Conservation (phyloP, 106 monocot species). For the Allium cepa region DNA sequence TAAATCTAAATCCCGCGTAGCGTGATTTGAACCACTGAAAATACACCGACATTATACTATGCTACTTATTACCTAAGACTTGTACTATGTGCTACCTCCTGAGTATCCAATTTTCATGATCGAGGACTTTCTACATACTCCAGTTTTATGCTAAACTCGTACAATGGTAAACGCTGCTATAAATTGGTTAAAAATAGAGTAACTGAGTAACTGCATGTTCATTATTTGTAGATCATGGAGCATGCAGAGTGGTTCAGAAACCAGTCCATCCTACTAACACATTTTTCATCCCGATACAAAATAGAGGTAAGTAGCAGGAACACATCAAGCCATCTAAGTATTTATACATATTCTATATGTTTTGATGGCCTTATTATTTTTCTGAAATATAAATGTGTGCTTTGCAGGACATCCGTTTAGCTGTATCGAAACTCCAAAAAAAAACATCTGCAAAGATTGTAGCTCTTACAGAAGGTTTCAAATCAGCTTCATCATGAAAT, state of each 20-base stretch:
- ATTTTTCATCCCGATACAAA: conserved; percentile 95
- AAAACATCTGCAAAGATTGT: conserved; percentile 66
- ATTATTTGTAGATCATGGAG: conserved; percentile 61
- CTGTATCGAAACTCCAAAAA: conserved; percentile 66
- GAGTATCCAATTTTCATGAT: too few species aligned
- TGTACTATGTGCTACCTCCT: too few species aligned
- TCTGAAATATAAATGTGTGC: not conserved
- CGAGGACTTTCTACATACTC: too few species aligned
- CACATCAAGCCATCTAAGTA: too few species aligned
- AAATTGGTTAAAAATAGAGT: not conserved
- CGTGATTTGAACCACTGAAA: too few species aligned
- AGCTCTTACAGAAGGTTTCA: conserved; percentile 95
- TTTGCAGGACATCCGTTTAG: conserved; percentile 75
- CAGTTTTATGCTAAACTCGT: not conserved
- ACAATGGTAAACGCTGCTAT: too few species aligned
- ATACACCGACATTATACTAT: too few species aligned
- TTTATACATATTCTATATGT: too few species aligned
- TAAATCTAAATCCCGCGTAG: too few species aligned
- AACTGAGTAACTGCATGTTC: too few species aligned
- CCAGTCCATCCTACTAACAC: conserved; percentile 81
- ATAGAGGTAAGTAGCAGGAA: conserved; percentile 44
- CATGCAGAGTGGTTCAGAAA: conserved; percentile 88
- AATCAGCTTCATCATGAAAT: conserved; percentile 34
- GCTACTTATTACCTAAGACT: too few species aligned
- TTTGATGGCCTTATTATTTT: too few species aligned